These are phyloP conservation scores for Boletus sp. DNA, from an alignment of 1,284 basidiomycete genomes.

Conservation along the genomic window DNA sequence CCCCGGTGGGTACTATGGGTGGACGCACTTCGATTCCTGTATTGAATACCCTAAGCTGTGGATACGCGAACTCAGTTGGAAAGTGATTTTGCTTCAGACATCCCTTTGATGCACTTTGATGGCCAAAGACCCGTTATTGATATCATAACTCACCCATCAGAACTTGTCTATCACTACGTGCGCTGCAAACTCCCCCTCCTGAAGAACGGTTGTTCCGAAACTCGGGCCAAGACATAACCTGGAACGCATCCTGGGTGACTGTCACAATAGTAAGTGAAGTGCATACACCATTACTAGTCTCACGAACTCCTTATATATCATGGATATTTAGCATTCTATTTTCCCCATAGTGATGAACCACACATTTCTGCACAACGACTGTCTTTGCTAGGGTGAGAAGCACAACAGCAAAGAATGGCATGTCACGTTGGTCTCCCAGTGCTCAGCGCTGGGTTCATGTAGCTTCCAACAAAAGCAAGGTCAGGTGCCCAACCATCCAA, in stretches of 20 bases:
- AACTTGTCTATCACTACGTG: neutral
- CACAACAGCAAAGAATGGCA: no score
- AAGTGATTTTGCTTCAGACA: neutral
- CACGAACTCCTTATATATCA: neutral
- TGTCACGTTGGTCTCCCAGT: no score
- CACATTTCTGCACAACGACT: no score
- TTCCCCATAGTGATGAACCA: no score
- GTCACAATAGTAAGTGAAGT: neutral
- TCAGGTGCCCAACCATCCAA: neutral
- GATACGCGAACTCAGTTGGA: neutral
- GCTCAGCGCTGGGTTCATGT: no score
- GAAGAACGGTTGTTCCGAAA: neutral
- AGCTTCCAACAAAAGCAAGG: no score
- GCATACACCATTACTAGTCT: no score
- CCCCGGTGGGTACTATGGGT: neutral
- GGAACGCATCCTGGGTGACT: neutral
- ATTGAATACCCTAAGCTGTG: neutral
- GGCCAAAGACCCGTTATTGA: no score
- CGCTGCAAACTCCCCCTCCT: no score
- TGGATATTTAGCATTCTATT: neutral
- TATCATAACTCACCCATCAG: no score
- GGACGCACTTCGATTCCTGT: neutral
- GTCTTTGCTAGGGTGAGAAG: no score
- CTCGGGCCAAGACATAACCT: neutral
- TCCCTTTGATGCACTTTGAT: neutral